Evolutionary conservation across 2,329 filamentous ascomycete genomes (phyloP).

Genomic region (Allantophomopsis lycopodina): DNA sequence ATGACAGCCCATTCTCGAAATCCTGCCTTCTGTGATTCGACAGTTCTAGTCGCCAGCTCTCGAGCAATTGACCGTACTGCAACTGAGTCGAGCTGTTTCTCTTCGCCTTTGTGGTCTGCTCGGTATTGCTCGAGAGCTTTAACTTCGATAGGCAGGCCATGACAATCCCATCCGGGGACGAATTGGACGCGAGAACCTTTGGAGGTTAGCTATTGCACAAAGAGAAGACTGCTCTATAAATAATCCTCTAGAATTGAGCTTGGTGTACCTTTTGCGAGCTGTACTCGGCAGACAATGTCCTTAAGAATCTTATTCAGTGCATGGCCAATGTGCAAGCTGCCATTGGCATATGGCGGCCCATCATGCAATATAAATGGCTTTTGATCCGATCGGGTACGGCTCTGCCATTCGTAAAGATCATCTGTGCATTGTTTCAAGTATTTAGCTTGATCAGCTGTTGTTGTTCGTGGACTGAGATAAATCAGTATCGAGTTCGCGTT

Average conservation of each 20-base stretch:
- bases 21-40: constrained; percentile 58
- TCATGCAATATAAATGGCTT: constrained; percentile 74
- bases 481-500: constrained; percentile 3
- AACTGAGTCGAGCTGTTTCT: constrained; percentile 31
- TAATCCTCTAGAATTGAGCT: neutral
- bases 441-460: constrained; percentile 28
- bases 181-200: constrained; percentile 58
- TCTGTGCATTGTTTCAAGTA: constrained; percentile 71
- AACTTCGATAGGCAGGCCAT: constrained; percentile 91
- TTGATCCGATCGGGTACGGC: constrained; percentile 12
- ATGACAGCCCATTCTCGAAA: constrained; percentile 67
- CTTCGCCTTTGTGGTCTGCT: constrained; percentile 12
- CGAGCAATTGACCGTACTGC: constrained; percentile 52
- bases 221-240: neutral
- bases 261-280: constrained; percentile 53
- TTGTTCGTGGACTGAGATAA: constrained; percentile 18
- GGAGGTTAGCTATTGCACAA: too few relatives aligned
- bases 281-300: constrained; percentile 75
- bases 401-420: constrained; percentile 83
- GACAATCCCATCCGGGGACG: constrained; percentile 93
- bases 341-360: constrained; percentile 95
- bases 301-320: constrained; percentile 95
- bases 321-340: constrained; percentile 80
- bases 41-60: constrained; percentile 51
- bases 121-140: constrained; percentile 52